Evolutionary conservation across 1,139 yeast genomes (phyloP).

Genomic region (Lodderomyces jiufengensis): DNA sequence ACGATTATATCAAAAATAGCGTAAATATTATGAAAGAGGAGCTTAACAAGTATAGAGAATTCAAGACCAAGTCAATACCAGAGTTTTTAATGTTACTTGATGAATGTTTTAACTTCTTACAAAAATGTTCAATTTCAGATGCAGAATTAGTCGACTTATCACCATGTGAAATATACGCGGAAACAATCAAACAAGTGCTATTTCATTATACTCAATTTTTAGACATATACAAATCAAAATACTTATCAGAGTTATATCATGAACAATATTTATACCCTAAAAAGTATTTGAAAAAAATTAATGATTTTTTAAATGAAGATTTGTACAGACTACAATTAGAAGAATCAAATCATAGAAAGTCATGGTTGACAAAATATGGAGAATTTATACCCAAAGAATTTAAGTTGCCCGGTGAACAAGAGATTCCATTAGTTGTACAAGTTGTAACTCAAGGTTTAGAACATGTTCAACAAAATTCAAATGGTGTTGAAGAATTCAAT

Average conservation of each 20-base stretch:
- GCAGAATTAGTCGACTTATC: conserved; percentile 10
- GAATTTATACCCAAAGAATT: conserved; percentile 43
- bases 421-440: conserved; percentile 39
- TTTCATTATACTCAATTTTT: conserved; percentile 38
- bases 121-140: conserved; percentile 15
- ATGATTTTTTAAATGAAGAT: conserved; percentile 34
- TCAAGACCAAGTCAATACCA: conserved; percentile 26
- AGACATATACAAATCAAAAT: conserved; percentile 33
- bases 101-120: conserved; percentile 17
- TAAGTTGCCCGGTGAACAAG: conserved; percentile 36
- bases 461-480: conserved; percentile 22
- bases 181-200: conserved; percentile 27
- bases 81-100: conserved; percentile 22
- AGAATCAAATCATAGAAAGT: conserved; percentile 33
- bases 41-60: conserved; percentile 18
- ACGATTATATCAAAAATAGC: conserved; percentile 18
- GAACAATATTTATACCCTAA: conserved; percentile 41
- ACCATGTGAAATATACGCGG: conserved; percentile 24
- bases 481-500: conserved; percentile 14
- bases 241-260: conserved; percentile 38
- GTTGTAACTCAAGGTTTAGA: conserved; percentile 44
- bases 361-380: conserved; percentile 40
- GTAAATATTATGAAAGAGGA: conserved; percentile 16
- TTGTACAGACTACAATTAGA: conserved; percentile 31
- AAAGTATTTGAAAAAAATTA: conserved; percentile 29